phyloP scores from a whole-genome alignment of 495 filamentous ascomycete species.

The Penicillium goetzii region DNA sequence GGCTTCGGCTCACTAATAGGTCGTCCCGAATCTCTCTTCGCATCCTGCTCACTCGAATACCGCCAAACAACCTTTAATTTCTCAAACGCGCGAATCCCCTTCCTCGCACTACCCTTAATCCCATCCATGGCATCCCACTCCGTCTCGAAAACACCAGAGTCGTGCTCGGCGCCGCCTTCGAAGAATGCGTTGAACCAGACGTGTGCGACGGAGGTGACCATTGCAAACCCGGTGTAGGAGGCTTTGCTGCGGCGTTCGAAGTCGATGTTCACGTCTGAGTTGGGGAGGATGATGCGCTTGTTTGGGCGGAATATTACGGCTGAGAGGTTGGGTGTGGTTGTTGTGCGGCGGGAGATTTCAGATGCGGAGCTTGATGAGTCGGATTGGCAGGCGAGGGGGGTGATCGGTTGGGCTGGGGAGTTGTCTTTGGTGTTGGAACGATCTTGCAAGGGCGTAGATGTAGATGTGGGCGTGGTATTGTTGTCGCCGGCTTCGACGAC shows the following conservation, averaged over 20 bases:
- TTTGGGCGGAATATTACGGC: slow-evolving; percentile 80
- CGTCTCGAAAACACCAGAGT: slow-evolving; percentile 64
- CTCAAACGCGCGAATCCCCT: slow-evolving; percentile 82
- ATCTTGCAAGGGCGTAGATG: slow-evolving; percentile 5
- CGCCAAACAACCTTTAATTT: slow-evolving; percentile 87
- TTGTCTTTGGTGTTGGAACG: slow-evolving; percentile 13
- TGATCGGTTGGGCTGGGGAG: not conserved
- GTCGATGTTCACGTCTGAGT: slow-evolving; percentile 86
- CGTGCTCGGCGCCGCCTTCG: slow-evolving; percentile 73
- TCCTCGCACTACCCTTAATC: slow-evolving; percentile 77
- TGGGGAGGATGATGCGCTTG: slow-evolving; percentile 67
- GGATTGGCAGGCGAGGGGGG: slow-evolving; percentile 23
- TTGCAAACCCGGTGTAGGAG: slow-evolving; percentile 71
- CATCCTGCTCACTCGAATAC: slow-evolving; percentile 37
- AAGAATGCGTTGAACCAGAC: slow-evolving; percentile 98
- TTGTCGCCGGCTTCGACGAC: slow-evolving; percentile 59
- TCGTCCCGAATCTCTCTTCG: slow-evolving; percentile 35
- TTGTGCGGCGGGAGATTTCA: slow-evolving; percentile 11
- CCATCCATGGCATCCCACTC: slow-evolving; percentile 71
- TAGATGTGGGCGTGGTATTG: slow-evolving; percentile 10
- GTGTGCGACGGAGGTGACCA: slow-evolving; percentile 91
- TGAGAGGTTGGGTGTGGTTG: slow-evolving; percentile 26
- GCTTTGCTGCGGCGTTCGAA: slow-evolving; percentile 81
- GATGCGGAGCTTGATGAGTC: slow-evolving; percentile 23
- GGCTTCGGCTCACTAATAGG: slow-evolving; percentile 61